Percentiles rank a stretch among this genome's conserved stretches.
Evolutionary conservation across 768 basidiomycete genomes (phyloP).

Genomic region (Postia placenta): DNA sequence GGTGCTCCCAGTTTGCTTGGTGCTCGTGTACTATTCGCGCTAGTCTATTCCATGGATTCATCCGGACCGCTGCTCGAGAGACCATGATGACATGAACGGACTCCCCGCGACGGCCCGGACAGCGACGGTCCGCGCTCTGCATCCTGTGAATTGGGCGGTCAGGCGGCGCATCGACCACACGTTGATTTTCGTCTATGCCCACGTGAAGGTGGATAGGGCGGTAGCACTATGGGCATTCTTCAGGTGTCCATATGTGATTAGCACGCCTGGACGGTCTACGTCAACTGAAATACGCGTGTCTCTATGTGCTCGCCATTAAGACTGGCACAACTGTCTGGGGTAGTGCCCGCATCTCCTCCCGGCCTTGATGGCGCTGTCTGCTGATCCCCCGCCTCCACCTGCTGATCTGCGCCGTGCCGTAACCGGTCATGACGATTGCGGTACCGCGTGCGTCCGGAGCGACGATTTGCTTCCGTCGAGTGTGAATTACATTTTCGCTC

Average conservation of each 20-base stretch:
- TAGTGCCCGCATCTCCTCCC: too few relatives aligned
- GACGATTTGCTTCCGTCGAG: constrained; percentile 23
- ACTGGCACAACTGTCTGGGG: too few relatives aligned
- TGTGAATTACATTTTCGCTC: constrained; percentile 22
- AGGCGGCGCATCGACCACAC: not conserved
- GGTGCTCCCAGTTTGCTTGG: not conserved
- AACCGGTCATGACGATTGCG: constrained; percentile 40
- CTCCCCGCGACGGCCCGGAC: not conserved
- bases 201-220: not conserved
- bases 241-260: too few relatives aligned
- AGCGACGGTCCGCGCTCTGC: not conserved
- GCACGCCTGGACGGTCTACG: too few relatives aligned
- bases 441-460: constrained; percentile 34
- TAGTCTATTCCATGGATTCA: not conserved
- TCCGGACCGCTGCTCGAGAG: too few relatives aligned
- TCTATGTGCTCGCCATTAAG: too few relatives aligned
- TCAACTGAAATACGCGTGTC: too few relatives aligned
- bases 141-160: not conserved
- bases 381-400: constrained; percentile 22
- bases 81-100: not conserved
- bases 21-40: not conserved
- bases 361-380: too few relatives aligned
- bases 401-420: constrained; percentile 46
- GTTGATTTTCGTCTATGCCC: not conserved
- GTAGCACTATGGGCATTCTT: too few relatives aligned